Base-by-base conservation (phyloP, 208 protist species). In the Trypanosoma lewisi region DNA sequence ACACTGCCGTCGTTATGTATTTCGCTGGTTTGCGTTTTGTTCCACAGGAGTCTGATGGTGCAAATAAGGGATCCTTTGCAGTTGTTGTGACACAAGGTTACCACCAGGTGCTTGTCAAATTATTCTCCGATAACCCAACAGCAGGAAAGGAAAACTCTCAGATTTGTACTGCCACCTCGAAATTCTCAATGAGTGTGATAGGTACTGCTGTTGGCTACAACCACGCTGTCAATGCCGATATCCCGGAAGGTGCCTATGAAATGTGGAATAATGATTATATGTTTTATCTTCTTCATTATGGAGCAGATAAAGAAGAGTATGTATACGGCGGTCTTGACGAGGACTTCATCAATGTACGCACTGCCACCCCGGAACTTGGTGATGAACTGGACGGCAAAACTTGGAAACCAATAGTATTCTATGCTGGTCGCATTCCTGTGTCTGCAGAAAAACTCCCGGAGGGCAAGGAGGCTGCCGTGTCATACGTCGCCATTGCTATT, bases 401-500 rank as follows among this genome's bases (percentile, higher is more conserved):
- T 28, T 64, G 59, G 59, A 64, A 31, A 30, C 17, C 28, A 44
- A 19, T 64, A 11, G 14, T 50, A 4, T 64, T 54, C 21, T 27
- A 5, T 28, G 30, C 25, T 27, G 59, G 59, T 0, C 12, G 16
- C 2, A 44, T 64, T 42, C 59, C 59, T 4, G 59, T 64, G 0
- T 33, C 14, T 45, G 25, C 27, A 16, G 28, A 33, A n/a, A 45
- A 4, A 30, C 25, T 64, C 14, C 59, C 28, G 11, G 9, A 64
- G 21, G 48, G 19, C 11, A 54, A 64, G 47, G 59, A 54, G 33
- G 41, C 59, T 3, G 59, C 59, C 19, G 59, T 64, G 33, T 45
- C 28, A 47, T 64, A 64, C 36, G n/a, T 64, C 52, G 59, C 59
- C 47, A 53, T 64, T 44, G 41, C 59, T 25, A n/a, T 64, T 54